A percentile compares a stretch with the other conserved stretches of the same genome.
Conservation (phyloP, 257 asterid genomes). For the Solanum dulcamara region DNA sequence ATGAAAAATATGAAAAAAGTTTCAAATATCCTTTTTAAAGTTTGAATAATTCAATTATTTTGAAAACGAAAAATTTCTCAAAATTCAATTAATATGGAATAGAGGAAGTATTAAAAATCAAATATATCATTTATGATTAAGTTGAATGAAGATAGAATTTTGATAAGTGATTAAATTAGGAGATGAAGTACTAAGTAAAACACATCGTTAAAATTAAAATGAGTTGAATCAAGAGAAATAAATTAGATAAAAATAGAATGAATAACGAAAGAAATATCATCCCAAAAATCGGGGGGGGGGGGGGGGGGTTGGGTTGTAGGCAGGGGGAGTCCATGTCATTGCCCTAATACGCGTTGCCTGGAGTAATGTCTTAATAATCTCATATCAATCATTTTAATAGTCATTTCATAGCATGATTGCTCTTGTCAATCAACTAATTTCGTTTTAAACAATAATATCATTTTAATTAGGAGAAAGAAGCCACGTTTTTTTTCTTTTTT, state of each 20-base stretch:
- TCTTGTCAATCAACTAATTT: background rate
- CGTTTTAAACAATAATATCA: background rate
- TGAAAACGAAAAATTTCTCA: too few relatives aligned
- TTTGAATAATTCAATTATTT: too few relatives aligned
- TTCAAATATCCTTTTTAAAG: too few relatives aligned
- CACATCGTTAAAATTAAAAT: background rate
- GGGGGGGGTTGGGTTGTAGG: too few relatives aligned
- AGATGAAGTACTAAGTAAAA: background rate
- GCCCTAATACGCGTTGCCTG: background rate
- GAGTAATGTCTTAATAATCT: background rate
- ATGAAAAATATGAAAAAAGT: too few relatives aligned
- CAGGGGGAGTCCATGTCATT: background rate
- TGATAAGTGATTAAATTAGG: background rate
- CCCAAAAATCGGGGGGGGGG: too few relatives aligned
- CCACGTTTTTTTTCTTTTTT: background rate
- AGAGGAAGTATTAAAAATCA: too few relatives aligned
- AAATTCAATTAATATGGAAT: too few relatives aligned
- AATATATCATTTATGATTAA: too few relatives aligned
- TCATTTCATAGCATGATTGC: background rate
- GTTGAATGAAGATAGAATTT: background rate
- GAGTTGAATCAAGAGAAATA: background rate
- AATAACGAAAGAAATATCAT: too few relatives aligned
- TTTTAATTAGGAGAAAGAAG: background rate
- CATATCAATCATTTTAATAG: background rate
- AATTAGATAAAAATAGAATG: background rate